phyloP scores from a whole-genome alignment of 306 rosid genomes.

The Lablab purpureus region DNA sequence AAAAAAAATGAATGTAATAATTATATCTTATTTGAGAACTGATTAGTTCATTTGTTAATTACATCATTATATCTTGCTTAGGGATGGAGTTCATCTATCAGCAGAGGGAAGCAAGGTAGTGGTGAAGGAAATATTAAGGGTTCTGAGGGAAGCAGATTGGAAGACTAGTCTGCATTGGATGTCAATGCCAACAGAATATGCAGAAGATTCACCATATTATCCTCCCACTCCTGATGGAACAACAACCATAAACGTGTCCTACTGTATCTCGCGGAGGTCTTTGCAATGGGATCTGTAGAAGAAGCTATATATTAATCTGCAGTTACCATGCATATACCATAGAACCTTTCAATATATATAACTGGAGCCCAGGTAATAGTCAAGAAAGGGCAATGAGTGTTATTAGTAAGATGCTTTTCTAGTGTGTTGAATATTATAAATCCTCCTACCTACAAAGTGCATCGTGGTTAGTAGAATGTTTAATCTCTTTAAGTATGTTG shows the following conservation, averaged over 20 bases:
- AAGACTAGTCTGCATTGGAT: conserved; percentile 69
- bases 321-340: neutral
- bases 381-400: neutral
- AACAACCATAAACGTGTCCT: conserved; percentile 40
- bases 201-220: conserved; percentile 60
- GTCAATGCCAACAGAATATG: conserved; percentile 67
- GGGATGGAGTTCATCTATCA: conserved; percentile 86
- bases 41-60: neutral
- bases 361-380: neutral
- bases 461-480: neutral
- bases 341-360: neutral
- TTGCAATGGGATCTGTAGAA: conserved; percentile 50
- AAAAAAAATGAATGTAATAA: neutral
- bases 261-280: neutral
- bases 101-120: conserved; percentile 75
- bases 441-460: neutral
- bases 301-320: neutral
- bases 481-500: neutral
- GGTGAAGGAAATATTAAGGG: conserved; percentile 66
- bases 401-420: neutral
- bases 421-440: neutral
- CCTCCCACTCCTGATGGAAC: conserved; percentile 51
- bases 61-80: conserved; percentile 1
- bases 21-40: neutral
- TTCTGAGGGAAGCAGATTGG: conserved; percentile 74